These are phyloP conservation scores for Globisporangium mamillatum DNA, from an alignment of 352 stramenopile species.

Conservation along the genomic window DNA sequence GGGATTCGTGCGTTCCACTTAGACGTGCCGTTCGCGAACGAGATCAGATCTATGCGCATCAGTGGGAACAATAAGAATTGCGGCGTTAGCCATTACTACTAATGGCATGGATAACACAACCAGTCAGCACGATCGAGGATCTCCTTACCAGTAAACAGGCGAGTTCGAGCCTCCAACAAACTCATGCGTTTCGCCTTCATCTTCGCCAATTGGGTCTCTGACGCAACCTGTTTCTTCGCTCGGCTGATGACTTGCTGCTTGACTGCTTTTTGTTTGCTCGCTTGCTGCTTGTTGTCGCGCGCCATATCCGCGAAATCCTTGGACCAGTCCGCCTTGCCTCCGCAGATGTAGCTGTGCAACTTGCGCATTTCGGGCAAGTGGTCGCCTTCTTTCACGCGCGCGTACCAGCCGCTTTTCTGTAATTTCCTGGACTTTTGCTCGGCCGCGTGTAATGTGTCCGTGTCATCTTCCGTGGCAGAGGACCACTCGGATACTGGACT, in stretches of 20 bases:
- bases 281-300: background rate
- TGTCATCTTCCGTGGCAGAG: constrained; percentile 40
- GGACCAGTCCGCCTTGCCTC: constrained; percentile 59
- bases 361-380: constrained; percentile 52
- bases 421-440: constrained; percentile 17
- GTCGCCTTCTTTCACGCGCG: constrained; percentile 36
- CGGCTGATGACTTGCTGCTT: constrained; percentile 2
- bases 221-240: constrained; percentile 15
- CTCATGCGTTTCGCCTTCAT: constrained; percentile 43
- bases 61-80: background rate
- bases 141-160: constrained; percentile 30
- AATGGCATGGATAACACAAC: background rate
- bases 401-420: constrained; percentile 48
- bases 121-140: background rate
- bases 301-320: constrained; percentile 27
- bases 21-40: constrained; percentile 64
- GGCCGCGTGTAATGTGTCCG: constrained; percentile 16
- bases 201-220: constrained; percentile 11
- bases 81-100: background rate
- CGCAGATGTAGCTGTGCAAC: constrained; percentile 63
- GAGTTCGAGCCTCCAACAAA: constrained; percentile 51
- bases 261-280: background rate
- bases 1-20: constrained; percentile 67
- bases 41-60: constrained; percentile 31
- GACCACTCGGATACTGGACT: constrained; percentile 57